phyloP scores from a whole-genome alignment of 2,329 filamentous ascomycete species.

The Diaporthe aspalathi region DNA sequence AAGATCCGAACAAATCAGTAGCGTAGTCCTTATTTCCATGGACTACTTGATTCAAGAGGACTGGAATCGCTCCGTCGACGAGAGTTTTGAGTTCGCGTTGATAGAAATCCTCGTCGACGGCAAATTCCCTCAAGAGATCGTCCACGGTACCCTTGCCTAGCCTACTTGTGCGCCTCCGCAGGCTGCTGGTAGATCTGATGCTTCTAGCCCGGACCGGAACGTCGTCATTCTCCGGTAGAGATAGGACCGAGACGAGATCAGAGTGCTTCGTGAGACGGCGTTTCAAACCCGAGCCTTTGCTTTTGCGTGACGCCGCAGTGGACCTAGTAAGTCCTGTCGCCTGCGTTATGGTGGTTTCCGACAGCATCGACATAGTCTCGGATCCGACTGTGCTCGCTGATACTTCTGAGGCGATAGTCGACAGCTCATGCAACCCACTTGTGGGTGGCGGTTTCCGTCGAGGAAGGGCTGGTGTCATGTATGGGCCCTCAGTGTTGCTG shows the following conservation, averaged over 20 bases:
- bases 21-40: slow-evolving; percentile 74
- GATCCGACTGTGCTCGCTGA: slow-evolving; percentile 59
- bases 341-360: slow-evolving; percentile 65
- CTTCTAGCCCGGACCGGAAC: slow-evolving; percentile 73
- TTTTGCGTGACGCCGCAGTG: slow-evolving; percentile 57
- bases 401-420: slow-evolving; percentile 67
- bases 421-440: slow-evolving; percentile 65
- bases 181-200: slow-evolving; percentile 80
- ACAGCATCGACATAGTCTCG: slow-evolving; percentile 62
- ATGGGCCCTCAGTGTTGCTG: slow-evolving; percentile 43
- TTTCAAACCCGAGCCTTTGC: slow-evolving; percentile 67
- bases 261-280: slow-evolving; percentile 89
- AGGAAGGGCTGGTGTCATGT: slow-evolving; percentile 42
- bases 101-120: slow-evolving; percentile 87
- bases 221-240: slow-evolving; percentile 70
- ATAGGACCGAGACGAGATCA: slow-evolving; percentile 93
- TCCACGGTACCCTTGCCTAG: slow-evolving; percentile 75
- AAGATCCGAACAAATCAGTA: slow-evolving; percentile 74
- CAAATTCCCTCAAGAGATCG: slow-evolving; percentile 83
- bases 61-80: slow-evolving; percentile 94
- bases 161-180: slow-evolving; percentile 77
- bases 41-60: slow-evolving; percentile 86
- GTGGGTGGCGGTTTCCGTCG: slow-evolving; percentile 59
- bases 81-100: slow-evolving; percentile 90
- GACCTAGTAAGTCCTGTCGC: slow-evolving; percentile 62